Evolutionary conservation across 768 basidiomycete genomes (phyloP), one percentile per base, ranked within the genome.

Genomic region (Candolleomyces aberdarensis): DNA sequence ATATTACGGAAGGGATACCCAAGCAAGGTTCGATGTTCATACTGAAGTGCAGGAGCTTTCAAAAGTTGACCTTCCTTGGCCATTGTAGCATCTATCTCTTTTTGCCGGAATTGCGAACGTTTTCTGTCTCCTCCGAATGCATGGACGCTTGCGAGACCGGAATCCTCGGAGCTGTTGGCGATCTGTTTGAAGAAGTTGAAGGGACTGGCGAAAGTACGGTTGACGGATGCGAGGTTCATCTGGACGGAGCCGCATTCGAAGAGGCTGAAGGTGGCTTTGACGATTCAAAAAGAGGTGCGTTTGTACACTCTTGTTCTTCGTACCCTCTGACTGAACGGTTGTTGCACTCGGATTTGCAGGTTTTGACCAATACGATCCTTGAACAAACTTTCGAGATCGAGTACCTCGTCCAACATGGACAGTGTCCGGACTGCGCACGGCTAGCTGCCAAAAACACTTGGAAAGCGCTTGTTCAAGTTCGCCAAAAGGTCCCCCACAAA

Each of bases 171-270:
- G 70, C 81, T 99, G 26, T 83, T 99, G 36, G 92, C 96, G 3
- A 88, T 98, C 60, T 98, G 97, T 73, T 76, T 99, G 61, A 93
- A 92, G 72, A 96, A 96, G 73, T 85, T 98, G 67, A 96, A 96
- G 71, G 95, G 95, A 2, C 80, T 98, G 22, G 89, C 86, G 67
- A 96, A 94, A 79, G 94, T 98, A 29, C 91, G 96, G 53, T 76
- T 99, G 47, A 96, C 97, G n/a, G 96, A 98, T 63, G 97, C 97
- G 2, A 92, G 94, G 64, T 98, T 98, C 73, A 94, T 98, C 69
- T 99, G 97, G 97, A 99, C 97, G 20, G 97, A 99, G 70, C 97
- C 97, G 3, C 96, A 99, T 76, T 95, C 92, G 43, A 95, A 96
- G 70, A 84, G 97, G 41, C 73, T 98, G 63, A 85, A 94, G 51